Evolutionary conservation across 495 filamentous ascomycete genomes (phyloP).

Genomic region (Hypoxylon rickii): DNA sequence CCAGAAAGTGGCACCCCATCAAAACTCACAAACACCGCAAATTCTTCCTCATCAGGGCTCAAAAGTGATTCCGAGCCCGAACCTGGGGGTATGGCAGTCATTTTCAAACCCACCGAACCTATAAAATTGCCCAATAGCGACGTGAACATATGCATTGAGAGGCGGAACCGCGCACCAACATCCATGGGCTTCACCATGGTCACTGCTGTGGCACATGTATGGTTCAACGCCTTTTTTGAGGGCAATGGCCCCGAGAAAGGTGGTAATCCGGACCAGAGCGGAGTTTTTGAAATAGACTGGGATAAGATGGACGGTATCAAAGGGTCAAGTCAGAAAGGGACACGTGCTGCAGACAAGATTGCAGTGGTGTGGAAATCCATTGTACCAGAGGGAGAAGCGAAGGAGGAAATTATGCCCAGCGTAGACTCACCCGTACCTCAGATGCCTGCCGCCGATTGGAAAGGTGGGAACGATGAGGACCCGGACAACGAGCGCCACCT

Average conservation of each 20-base stretch:
- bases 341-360: conserved; percentile 77
- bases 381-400: conserved; percentile 24
- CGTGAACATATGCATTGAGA: conserved; percentile 86
- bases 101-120: conserved; percentile 68
- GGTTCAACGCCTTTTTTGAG: conserved; percentile 96
- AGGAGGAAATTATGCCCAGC: conserved; percentile 58
- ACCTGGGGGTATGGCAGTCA: conserved; percentile 65
- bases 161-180: conserved; percentile 68
- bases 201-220: conserved; percentile 89
- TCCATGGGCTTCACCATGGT: conserved; percentile 84
- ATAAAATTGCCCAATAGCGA: conserved; percentile 79
- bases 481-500: conserved; percentile 61
- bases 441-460: conserved; percentile 72
- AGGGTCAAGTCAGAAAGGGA: conserved; percentile 78
- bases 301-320: conserved; percentile 70
- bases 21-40: neutral
- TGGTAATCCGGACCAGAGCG: conserved; percentile 52
- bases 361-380: conserved; percentile 77
- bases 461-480: conserved; percentile 52
- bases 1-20: neutral
- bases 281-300: conserved; percentile 64
- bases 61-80: conserved; percentile 40
- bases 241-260: conserved; percentile 69
- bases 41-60: conserved; percentile 11
- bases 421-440: conserved; percentile 69